Base-by-base conservation (phyloP, 2,329 filamentous ascomycete genomes). In the Paramyrothecium roridum region DNA sequence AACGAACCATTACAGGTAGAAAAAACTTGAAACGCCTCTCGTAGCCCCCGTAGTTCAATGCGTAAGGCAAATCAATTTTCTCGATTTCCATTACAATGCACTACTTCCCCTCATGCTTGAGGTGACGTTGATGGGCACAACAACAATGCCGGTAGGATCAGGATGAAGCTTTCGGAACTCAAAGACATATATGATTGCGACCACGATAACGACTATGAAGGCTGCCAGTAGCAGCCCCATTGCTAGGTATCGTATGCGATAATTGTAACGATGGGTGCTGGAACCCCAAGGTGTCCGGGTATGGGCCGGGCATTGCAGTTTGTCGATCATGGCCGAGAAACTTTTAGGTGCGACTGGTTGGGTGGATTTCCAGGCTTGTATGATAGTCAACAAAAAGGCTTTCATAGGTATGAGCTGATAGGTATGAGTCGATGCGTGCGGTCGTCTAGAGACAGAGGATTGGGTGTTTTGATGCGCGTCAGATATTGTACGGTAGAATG, bases 271-370 rank as follows among this genome's bases (percentile, higher is more conserved):
- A 48, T 69, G 67, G 17, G 58, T 45, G 21, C 52, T 54, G 23
- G 48, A 52, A 3, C 66, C 65, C 66, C 67, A 69, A 19, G 65
- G 63, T 6, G 56, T 68, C 46, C 65, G 65, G 19, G 67, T 70
- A 55, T 69, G 67, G 4, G 66, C 52, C 52, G 58, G 65, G 48
- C 67, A 70, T 57, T 69, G 67, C 7, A 54, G 49, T 37, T 60
- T 63, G 52, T 64, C 58, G 23, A 61, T 53, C 59, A 69, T 67
- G 50, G 40, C 51, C 22, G 12, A 40, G 34, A 47, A 40, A 21
- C 13, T 43, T 3, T n/a, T 19, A 16, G 30, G 20, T 13, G 45
- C 48, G 17, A 19, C n/a, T 30, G 17, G 22, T 34, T 54, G 13
- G 8, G 50, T 16, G 21, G 22, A 23, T 13, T 20, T 48, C 46